A percentile compares a stretch with the other conserved stretches of the same genome.
phyloP scores from a whole-genome alignment of 768 basidiomycete genomes.

The Daedalea quercina region DNA sequence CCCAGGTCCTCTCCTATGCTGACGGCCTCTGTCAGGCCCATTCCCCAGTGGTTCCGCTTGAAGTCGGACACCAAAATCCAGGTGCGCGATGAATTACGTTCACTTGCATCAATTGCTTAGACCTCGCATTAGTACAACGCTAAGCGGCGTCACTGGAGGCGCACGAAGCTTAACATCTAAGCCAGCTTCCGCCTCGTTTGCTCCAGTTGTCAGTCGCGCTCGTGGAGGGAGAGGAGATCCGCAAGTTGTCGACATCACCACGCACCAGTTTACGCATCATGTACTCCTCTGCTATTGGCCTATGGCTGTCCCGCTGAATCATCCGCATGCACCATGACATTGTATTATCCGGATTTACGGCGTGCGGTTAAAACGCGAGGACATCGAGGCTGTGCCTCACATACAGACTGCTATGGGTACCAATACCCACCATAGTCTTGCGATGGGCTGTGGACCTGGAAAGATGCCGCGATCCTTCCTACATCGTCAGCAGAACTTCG shows the following conservation, averaged over 20 bases:
- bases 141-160: conserved; percentile 98
- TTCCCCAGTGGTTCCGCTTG: conserved; percentile 98
- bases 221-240: conserved; percentile 10
- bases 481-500: no score
- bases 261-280: conserved; percentile 13
- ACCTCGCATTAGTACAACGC: conserved; percentile 64
- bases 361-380: no score
- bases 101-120: neutral
- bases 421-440: no score
- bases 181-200: conserved; percentile 6
- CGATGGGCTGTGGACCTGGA: no score
- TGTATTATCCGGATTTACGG: no score
- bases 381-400: no score
- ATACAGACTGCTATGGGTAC: no score
- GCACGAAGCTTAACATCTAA: conserved; percentile 98
- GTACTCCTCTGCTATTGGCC: conserved; percentile 18
- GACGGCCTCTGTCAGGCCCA: conserved; percentile 51
- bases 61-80: conserved; percentile 96
- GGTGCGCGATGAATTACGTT: conserved; percentile 32
- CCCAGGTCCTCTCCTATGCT: neutral
- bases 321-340: conserved; percentile 12
- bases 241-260: conserved; percentile 9
- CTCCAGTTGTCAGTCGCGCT: conserved; percentile 2
- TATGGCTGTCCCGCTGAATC: conserved; percentile 17
- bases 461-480: no score